Base-by-base conservation (phyloP, 1,284 basidiomycete species). In the Wallemia mellicola region DNA sequence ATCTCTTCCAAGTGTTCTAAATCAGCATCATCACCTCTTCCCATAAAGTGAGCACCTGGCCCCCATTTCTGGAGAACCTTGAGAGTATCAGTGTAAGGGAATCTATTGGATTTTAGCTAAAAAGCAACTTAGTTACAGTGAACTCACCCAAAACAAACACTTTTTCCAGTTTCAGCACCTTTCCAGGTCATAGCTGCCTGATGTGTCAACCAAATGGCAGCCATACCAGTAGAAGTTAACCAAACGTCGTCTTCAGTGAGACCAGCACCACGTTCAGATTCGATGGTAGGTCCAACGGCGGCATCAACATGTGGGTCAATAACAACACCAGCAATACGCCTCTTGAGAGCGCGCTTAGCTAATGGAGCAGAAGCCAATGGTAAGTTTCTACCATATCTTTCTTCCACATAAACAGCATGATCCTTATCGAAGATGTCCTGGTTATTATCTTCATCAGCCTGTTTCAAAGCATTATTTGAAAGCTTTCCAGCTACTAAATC, bases 11-110 rank as follows among this genome's bases (percentile, higher is more conserved):
- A 74, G 48, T 76, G 73, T 63, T 82, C 79, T 19, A 95, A 76
- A 61, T 94, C 86, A 2, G 74, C 68, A 61, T 84, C 79, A 2
- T 81, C 71, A 0, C 92, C 92, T 62, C 79, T 74, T 1, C 91
- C 92, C 61, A 86, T 77, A 73, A 96, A 94, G 69, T 87, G 76
- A 64, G 83, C 88, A 0, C 94, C 94, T 0, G 86, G 85, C 0
- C 94, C 94, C 87, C 91, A 98, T 71, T 99, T 96, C 64, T 92
- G 75, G 2, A 99, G 74, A 54, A 94, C 79, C 71, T 98, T 98
- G 62, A 95, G 77, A n/a, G 92, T 96, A 69, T 98, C 94, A 9
- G 82, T 87, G 70, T 96, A 99, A 0, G 91, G 85, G 70, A 98
- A 99, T 22, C 91, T 92, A 66, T 58, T 63, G 55, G 63, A 59